Conservation (phyloP, 148 eudicot genomes). For the Camellia sinensis region DNA sequence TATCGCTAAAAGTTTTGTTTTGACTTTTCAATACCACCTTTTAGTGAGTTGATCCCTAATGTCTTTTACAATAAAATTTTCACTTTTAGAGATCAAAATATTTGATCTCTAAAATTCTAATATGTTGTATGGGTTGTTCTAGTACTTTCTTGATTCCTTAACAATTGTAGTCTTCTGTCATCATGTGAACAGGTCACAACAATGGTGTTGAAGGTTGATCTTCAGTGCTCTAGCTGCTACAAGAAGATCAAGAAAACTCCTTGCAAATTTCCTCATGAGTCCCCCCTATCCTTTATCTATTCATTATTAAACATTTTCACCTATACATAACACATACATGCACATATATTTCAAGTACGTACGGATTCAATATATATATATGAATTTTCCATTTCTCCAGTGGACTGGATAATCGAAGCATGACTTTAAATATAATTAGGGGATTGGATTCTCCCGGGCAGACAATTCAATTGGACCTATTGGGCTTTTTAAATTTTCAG, state of each 20-base stretch:
- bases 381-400: not conserved
- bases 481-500: too few species aligned
- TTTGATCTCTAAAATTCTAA: too few species aligned
- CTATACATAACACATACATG: not conserved
- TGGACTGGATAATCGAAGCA: too few species aligned
- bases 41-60: too few species aligned
- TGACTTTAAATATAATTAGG: too few species aligned
- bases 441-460: too few species aligned
- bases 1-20: too few species aligned
- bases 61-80: too few species aligned
- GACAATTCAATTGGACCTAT: too few species aligned
- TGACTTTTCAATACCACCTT: too few species aligned
- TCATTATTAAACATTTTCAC: not conserved
- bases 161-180: not conserved
- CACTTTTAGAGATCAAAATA: too few species aligned
- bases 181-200: constrained; percentile 40
- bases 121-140: too few species aligned
- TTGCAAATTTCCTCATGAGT: constrained; percentile 76
- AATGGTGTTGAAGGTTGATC: constrained; percentile 77
- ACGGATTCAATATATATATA: not conserved
- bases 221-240: constrained; percentile 70
- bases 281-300: not conserved
- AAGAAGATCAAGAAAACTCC: constrained; percentile 66
- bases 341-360: not conserved
- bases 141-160: not conserved